A percentile compares a stretch with the other conserved stretches of the same genome.
Evolutionary conservation across 768 basidiomycete species (phyloP).

Genomic region (Calocybe cyanea): DNA sequence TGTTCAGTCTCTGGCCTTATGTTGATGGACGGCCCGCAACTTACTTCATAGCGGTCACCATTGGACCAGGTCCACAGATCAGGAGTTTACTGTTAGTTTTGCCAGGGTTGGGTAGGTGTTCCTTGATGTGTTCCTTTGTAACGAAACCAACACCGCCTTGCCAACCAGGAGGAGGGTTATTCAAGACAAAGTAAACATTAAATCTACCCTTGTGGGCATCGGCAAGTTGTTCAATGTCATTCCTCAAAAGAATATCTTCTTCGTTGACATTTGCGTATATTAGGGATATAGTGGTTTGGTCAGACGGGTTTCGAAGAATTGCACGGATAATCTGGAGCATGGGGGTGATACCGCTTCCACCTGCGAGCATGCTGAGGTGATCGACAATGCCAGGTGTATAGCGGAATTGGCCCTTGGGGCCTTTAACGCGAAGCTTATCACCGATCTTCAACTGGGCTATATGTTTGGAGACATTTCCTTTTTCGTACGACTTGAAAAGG

Average conservation of each 20-base stretch:
- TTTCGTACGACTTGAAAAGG: conserved; percentile 77
- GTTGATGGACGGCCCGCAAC: conserved; percentile 14
- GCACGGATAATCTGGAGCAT: conserved; percentile 98
- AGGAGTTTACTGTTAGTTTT: conserved; percentile 75
- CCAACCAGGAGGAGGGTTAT: conserved; percentile 90
- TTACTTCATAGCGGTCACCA: conserved; percentile 53
- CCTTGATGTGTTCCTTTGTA: conserved; percentile 84
- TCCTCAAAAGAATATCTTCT: conserved; percentile 89
- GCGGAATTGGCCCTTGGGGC: conserved; percentile 93
- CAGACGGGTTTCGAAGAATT: conserved; percentile 83
- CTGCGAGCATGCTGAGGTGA: conserved; percentile 94
- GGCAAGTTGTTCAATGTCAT: conserved; percentile 80
- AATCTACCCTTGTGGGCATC: conserved; percentile 57
- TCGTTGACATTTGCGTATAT: conserved; percentile 95
- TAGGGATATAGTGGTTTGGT: conserved; percentile 78
- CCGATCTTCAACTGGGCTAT: conserved; percentile 81
- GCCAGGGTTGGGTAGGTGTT: conserved; percentile 65
- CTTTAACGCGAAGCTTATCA: conserved; percentile 86
- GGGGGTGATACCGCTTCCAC: conserved; percentile 97
- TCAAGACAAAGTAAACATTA: conserved; percentile 86
- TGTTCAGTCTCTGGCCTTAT: conserved; percentile 1
- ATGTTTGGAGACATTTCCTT: conserved; percentile 93
- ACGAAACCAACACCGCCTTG: conserved; percentile 90
- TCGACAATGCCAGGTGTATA: conserved; percentile 71
- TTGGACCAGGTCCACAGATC: conserved; percentile 72